These are phyloP conservation scores for Bruguiera gymnorhiza DNA, from an alignment of 345 rosid genomes.

Conservation along the genomic window DNA sequence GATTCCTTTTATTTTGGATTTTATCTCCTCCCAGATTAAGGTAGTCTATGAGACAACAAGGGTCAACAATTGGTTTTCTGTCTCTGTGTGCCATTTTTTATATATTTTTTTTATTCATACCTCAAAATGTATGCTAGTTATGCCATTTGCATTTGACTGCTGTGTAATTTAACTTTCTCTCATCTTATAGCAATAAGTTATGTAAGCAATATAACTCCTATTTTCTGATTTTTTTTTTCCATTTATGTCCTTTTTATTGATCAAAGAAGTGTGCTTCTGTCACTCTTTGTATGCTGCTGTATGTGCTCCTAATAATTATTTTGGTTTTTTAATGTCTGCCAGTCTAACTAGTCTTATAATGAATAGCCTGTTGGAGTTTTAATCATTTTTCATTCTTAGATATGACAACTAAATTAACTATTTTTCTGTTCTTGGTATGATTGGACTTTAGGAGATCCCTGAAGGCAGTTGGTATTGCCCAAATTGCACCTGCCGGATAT, in stretches of 20 bases:
- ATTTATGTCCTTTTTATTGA: slow-evolving; percentile 2
- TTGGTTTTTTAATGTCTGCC: too few relatives aligned
- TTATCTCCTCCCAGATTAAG: background rate
- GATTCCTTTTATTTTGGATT: background rate
- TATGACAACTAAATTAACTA: slow-evolving; percentile 10
- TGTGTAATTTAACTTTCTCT: background rate
- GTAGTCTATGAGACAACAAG: background rate
- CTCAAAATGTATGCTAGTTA: background rate
- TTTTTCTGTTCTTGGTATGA: slow-evolving; percentile 13
- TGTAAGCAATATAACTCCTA: background rate
- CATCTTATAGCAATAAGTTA: background rate
- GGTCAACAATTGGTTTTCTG: background rate
- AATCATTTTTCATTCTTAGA: slow-evolving; percentile 4
- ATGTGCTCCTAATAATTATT: too few relatives aligned
- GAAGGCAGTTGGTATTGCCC: slow-evolving; percentile 94
- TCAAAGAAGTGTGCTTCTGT: background rate
- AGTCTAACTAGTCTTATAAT: too few relatives aligned
- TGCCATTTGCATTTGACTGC: background rate
- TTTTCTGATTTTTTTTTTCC: background rate
- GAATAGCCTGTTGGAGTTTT: too few relatives aligned
- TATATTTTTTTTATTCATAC: background rate
- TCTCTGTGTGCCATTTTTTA: background rate
- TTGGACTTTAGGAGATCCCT: slow-evolving; percentile 69
- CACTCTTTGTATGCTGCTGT: background rate
- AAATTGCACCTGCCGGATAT: slow-evolving; percentile 77